These are phyloP conservation scores for Rhododendron ferrugineum DNA, from an alignment of 148 eudicot species.

Conservation along the genomic window DNA sequence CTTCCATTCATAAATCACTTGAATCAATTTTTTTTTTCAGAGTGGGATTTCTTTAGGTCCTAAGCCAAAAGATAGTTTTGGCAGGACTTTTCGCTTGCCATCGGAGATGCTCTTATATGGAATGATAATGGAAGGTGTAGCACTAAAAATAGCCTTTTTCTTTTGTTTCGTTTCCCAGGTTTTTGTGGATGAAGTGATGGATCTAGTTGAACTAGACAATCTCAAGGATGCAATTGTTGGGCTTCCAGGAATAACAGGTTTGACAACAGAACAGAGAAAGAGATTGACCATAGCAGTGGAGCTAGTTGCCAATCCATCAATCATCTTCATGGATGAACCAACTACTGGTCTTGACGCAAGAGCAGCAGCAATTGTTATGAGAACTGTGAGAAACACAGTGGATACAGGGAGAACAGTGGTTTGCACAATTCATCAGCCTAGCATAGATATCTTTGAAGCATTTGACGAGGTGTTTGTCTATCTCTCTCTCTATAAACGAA, in stretches of 20 bases:
- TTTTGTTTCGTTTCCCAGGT: constrained; percentile 18
- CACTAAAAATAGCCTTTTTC: background rate
- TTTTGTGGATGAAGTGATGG: constrained; percentile 48
- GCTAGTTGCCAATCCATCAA: constrained; percentile 53
- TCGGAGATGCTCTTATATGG: background rate
- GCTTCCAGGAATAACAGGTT: constrained; percentile 38
- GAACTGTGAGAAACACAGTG: constrained; percentile 47
- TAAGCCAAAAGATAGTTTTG: background rate
- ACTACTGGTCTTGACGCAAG: constrained; percentile 55
- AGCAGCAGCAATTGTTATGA: constrained; percentile 58
- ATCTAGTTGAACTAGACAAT: constrained; percentile 38
- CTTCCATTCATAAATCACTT: background rate
- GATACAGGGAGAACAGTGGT: constrained; percentile 53
- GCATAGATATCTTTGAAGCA: constrained; percentile 52
- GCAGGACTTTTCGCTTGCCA: background rate
- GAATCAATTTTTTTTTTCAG: too few species aligned
- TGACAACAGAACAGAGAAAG: constrained; percentile 53
- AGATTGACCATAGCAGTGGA: constrained; percentile 54
- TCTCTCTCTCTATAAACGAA: background rate
- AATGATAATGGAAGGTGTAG: background rate
- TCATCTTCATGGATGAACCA: constrained; percentile 58
- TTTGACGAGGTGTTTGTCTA: constrained; percentile 38
- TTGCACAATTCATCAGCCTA: constrained; percentile 56
- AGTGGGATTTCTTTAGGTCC: too few species aligned
- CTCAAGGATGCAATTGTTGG: constrained; percentile 48